phyloP scores from a whole-genome alignment of 1,284 basidiomycete species.

The Caloboletus firmus region DNA sequence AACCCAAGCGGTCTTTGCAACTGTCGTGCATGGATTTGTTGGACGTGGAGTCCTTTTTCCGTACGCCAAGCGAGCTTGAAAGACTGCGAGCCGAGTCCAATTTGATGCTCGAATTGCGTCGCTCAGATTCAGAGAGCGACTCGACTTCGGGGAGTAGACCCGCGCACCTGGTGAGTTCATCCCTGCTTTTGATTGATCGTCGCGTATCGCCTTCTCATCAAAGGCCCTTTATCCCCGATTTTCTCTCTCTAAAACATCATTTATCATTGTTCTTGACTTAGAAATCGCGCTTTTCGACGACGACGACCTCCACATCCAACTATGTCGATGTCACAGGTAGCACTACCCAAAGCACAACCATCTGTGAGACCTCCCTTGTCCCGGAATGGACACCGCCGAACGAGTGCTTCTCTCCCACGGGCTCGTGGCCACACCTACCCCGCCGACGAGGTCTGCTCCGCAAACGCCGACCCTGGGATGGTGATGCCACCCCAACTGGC shows the following conservation, averaged over 20 bases:
- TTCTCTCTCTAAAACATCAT: background rate
- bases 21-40: slow-evolving; percentile 28
- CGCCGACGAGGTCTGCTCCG: slow-evolving; percentile 24
- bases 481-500: background rate
- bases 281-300: slow-evolving; percentile 52
- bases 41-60: slow-evolving; percentile 26
- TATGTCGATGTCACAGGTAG: slow-evolving; percentile 39
- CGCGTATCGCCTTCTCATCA: background rate
- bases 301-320: slow-evolving; percentile 51
- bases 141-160: slow-evolving; percentile 3
- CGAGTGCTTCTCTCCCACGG: slow-evolving; percentile 11
- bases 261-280: slow-evolving; percentile 15
- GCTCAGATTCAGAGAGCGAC: slow-evolving; percentile 11
- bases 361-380: slow-evolving; percentile 3
- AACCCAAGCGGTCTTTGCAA: slow-evolving; percentile 18
- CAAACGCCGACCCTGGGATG: slow-evolving; percentile 29
- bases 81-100: slow-evolving; percentile 23
- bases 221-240: background rate
- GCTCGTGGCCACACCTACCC: slow-evolving; percentile 29
- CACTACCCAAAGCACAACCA: slow-evolving; percentile 4
- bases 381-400: slow-evolving; percentile 3
- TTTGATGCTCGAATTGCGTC: slow-evolving; percentile 21
- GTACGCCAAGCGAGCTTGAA: slow-evolving; percentile 16
- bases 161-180: slow-evolving; percentile 21
- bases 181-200: background rate